phyloP scores from a whole-genome alignment of 306 rosid species.

The Cucumis sativus region Cucumber_9930_V3 NC_026660.2:12916001-12916500 shows the following conservation, averaged over 20 bases:
- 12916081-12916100: background rate
- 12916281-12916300: background rate
- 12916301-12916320: background rate
- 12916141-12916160: background rate
- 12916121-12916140: background rate
- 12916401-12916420: background rate
- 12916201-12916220: background rate
- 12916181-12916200: background rate
- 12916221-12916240: background rate
- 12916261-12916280: background rate
- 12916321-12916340: background rate
- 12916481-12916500: background rate
- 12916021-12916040: background rate
- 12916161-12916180: background rate
- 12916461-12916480: background rate
- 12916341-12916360: background rate
- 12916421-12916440: background rate
- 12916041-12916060: background rate
- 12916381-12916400: background rate
- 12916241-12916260: background rate
- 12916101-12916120: background rate
- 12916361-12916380: background rate
- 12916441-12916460: background rate
- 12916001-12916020: background rate
- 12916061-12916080: background rate